These are phyloP conservation scores for Fusarium sp. DNA, from an alignment of 2,329 filamentous ascomycete species.

Conservation along the genomic window DNA sequence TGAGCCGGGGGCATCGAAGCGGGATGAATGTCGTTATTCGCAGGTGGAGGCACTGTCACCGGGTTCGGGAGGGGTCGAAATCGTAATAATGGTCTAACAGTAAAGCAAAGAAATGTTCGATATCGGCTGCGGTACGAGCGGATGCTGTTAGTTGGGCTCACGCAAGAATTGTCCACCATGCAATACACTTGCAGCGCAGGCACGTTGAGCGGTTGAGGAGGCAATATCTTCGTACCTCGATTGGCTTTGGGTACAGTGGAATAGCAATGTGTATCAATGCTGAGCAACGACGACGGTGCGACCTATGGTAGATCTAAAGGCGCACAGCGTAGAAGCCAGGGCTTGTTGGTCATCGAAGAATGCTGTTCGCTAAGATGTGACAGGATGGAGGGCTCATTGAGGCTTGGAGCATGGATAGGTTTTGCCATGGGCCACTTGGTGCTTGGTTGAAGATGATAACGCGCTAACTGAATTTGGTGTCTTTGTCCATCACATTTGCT, in stretches of 20 bases:
- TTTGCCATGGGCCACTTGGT: slow-evolving; percentile 43
- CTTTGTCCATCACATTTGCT: no score
- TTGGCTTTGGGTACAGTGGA: slow-evolving; percentile 11
- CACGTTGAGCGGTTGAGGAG: slow-evolving; percentile 26
- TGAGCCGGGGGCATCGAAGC: slow-evolving; percentile 40
- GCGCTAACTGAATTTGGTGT: neutral
- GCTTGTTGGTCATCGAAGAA: slow-evolving; percentile 39
- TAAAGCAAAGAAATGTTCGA: slow-evolving; percentile 13
- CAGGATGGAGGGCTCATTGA: slow-evolving; percentile 45
- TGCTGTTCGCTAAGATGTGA: slow-evolving; percentile 34
- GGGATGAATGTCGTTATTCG: slow-evolving; percentile 31
- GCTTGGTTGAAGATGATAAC: slow-evolving; percentile 7
- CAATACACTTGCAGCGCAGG: slow-evolving; percentile 28
- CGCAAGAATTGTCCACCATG: slow-evolving; percentile 34
- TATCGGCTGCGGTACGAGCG: slow-evolving; percentile 28
- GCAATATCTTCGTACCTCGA: slow-evolving; percentile 37
- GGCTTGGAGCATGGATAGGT: slow-evolving; percentile 45
- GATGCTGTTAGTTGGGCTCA: slow-evolving; percentile 35
- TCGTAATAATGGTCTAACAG: slow-evolving; percentile 12
- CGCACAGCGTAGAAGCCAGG: slow-evolving; percentile 35
- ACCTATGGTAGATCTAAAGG: slow-evolving; percentile 27
- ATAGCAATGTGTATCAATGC: slow-evolving; percentile 30
- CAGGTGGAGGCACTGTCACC: slow-evolving; percentile 25
- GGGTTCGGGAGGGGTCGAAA: slow-evolving; percentile 20
- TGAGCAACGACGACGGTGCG: slow-evolving; percentile 29